A percentile compares a stretch with the other conserved stretches of the same genome.
phyloP scores from a whole-genome alignment of 306 rosid genomes.

The Medicago lupulina region DNA sequence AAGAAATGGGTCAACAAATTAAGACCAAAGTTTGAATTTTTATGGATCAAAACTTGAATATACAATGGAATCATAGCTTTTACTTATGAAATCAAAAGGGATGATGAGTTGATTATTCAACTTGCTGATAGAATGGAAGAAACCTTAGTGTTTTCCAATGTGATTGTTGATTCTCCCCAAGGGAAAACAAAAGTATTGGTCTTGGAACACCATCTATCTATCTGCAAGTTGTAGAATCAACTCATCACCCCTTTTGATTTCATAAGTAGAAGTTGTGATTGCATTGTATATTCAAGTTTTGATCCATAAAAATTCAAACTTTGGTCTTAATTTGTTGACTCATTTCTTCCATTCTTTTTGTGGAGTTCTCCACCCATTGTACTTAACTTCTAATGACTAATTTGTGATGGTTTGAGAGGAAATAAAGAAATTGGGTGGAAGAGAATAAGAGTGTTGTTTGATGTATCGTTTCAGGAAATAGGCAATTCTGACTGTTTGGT shows the following conservation, averaged over 20 bases:
- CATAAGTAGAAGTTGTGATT: background rate
- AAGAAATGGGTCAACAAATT: slow-evolving; percentile 39
- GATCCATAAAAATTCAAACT: slow-evolving; percentile 42
- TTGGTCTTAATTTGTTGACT: slow-evolving; percentile 35
- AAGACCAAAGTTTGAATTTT: slow-evolving; percentile 17
- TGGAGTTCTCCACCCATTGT: slow-evolving; percentile 45
- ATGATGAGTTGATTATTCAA: too few relatives aligned
- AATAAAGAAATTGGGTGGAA: background rate
- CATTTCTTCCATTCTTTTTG: slow-evolving; percentile 34
- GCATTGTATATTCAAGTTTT: slow-evolving; percentile 57
- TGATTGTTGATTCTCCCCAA: too few relatives aligned
- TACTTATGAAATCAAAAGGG: too few relatives aligned
- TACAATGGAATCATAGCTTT: slow-evolving; percentile 36
- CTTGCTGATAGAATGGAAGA: too few relatives aligned
- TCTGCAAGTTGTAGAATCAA: too few relatives aligned
- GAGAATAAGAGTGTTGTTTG: background rate
- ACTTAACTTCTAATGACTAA: background rate
- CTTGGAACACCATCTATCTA: too few relatives aligned
- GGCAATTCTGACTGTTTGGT: slow-evolving; percentile 31
- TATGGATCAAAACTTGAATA: slow-evolving; percentile 56
- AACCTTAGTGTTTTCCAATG: too few relatives aligned
- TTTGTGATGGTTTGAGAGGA: background rate
- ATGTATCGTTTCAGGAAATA: slow-evolving; percentile 46
- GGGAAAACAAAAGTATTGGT: too few relatives aligned
- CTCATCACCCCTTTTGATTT: too few relatives aligned